A percentile compares a stretch with the other conserved stretches of the same genome.
These are phyloP conservation scores for Letharia columbiana DNA, from an alignment of 495 filamentous ascomycete species.

Conservation along the genomic window DNA sequence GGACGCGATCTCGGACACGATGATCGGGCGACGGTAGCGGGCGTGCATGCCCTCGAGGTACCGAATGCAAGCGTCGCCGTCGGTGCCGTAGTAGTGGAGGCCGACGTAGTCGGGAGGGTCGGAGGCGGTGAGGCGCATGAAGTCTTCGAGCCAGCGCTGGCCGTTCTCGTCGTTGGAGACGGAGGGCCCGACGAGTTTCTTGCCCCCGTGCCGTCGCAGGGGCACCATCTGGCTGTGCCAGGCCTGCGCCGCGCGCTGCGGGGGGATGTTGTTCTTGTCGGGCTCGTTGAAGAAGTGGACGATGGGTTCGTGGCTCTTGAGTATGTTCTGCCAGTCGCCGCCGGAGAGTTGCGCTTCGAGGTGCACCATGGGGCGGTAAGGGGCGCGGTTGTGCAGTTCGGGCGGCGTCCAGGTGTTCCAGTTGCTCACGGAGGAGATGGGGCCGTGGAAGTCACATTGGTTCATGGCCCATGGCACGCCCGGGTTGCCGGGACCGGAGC, in stretches of 20 bases:
- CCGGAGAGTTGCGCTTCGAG: constrained; percentile 30
- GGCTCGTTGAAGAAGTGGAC: constrained; percentile 44
- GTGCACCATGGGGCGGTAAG: constrained; percentile 40
- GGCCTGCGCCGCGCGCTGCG: constrained; percentile 34
- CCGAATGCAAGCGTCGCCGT: constrained; percentile 27
- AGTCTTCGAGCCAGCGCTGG: constrained; percentile 37
- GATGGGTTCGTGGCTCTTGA: constrained; percentile 26
- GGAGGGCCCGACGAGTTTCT: constrained; percentile 34
- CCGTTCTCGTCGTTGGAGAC: constrained; percentile 34
- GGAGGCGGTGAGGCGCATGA: constrained; percentile 34
- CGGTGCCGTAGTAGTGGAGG: constrained; percentile 40
- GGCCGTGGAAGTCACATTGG: constrained; percentile 30
- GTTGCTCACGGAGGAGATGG: constrained; percentile 35
- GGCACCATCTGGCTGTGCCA: constrained; percentile 37
- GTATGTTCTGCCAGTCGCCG: constrained; percentile 35
- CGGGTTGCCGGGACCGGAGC: constrained; percentile 24
- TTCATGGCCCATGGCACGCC: constrained; percentile 24
- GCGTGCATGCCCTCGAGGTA: constrained; percentile 35
- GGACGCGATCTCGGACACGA: constrained; percentile 40
- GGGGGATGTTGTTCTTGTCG: constrained; percentile 33
- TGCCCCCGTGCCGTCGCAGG: constrained; percentile 31
- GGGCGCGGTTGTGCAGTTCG: constrained; percentile 35
- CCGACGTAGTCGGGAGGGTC: constrained; percentile 37
- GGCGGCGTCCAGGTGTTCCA: constrained; percentile 44
- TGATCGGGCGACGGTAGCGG: constrained; percentile 29